These are phyloP conservation scores for Selaginella tamariscina DNA, from an alignment of 75 land plant species.

Conservation along the genomic window DNA sequence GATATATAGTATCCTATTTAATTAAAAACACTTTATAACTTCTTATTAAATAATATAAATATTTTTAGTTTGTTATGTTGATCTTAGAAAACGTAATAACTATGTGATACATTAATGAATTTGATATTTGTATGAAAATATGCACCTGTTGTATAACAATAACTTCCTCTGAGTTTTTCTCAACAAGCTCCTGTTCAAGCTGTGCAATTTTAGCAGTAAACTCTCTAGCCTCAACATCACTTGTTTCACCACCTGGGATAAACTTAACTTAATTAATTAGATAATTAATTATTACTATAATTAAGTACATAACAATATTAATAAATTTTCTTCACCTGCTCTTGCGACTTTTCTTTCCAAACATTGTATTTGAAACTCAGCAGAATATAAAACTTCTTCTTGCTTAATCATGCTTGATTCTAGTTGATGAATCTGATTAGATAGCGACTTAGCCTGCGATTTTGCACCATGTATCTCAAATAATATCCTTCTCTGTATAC, in stretches of 20 bases:
- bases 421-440: constrained; percentile 20
- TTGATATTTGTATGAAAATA: too few relatives aligned
- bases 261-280: too few relatives aligned
- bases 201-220: constrained; percentile 13
- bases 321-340: too few relatives aligned
- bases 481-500: constrained; percentile 23
- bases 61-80: neutral
- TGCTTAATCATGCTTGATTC: constrained; percentile 23
- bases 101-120: too few relatives aligned
- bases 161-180: constrained; percentile 18
- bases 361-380: constrained; percentile 29
- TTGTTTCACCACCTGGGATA: constrained; percentile 30
- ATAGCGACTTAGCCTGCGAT: constrained; percentile 21
- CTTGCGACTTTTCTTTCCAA: constrained; percentile 28
- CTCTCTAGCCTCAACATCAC: constrained; percentile 19
- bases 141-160: constrained; percentile 18
- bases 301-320: too few relatives aligned
- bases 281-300: too few relatives aligned
- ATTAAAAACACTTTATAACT: neutral
- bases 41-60: neutral
- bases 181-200: constrained; percentile 20
- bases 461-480: constrained; percentile 31
- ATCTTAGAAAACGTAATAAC: neutral
- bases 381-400: constrained; percentile 23
- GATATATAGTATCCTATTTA: too few relatives aligned